Conservation (phyloP, 176 grass and related monocot species). For the Cocos nucifera region DNA sequence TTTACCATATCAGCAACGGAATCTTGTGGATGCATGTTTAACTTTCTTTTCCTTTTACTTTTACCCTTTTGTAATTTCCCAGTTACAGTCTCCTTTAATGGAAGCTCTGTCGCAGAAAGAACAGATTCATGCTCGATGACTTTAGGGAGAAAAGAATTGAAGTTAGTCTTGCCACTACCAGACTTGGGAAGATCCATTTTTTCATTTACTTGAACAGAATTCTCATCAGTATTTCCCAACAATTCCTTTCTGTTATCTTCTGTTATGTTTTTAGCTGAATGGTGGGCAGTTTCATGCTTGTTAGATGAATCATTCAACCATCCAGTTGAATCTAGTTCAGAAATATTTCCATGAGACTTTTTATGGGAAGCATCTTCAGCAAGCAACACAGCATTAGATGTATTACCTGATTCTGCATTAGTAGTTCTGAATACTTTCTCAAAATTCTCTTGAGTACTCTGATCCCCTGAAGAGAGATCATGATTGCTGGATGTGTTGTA, state of each 20-base stretch:
- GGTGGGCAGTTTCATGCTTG: neutral
- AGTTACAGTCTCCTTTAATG: constrained; percentile 22
- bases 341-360: no score
- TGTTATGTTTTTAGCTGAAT: neutral
- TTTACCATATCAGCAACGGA: constrained; percentile 13
- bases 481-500: neutral
- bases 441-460: no score
- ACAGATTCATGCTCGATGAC: constrained; percentile 14
- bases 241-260: neutral
- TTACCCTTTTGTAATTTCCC: constrained; percentile 23
- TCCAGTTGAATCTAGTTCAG: no score
- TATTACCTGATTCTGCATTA: neutral
- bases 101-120: constrained; percentile 24
- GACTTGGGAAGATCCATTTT: neutral
- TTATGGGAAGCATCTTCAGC: neutral
- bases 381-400: neutral
- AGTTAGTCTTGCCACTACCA: constrained; percentile 29
- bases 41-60: constrained; percentile 46
- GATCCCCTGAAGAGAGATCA: no score
- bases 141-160: constrained; percentile 30
- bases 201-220: constrained; percentile 22
- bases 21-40: constrained; percentile 11
- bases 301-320: no score
- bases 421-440: constrained; percentile 3
- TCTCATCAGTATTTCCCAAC: neutral